Percentiles rank a stretch among this genome's conserved stretches.
phyloP scores from a whole-genome alignment of 2,329 filamentous ascomycete species.

The Aspergillus spinulosporus region DNA sequence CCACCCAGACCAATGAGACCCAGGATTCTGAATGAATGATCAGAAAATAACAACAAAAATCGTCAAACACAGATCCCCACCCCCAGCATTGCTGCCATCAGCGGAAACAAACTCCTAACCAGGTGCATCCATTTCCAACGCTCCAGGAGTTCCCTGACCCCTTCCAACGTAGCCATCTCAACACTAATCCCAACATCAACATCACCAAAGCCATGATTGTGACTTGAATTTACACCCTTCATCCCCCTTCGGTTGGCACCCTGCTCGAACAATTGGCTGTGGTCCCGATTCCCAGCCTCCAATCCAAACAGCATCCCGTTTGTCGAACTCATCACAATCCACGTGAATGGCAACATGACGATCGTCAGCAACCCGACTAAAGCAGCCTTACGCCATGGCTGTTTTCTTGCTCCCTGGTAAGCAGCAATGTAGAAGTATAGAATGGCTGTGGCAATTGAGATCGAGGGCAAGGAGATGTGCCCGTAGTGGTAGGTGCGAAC shows the following conservation, averaged over 20 bases:
- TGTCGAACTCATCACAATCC: conserved; percentile 6
- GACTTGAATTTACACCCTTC: not conserved
- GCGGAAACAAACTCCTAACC: not conserved
- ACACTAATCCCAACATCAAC: not conserved
- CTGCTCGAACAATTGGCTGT: not conserved
- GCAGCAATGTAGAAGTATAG: conserved; percentile 1
- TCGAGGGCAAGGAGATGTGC: not conserved
- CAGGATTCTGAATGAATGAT: not conserved
- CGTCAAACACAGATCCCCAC: not conserved
- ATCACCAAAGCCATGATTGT: not conserved
- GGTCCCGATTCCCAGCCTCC: not conserved
- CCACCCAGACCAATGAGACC: not conserved
- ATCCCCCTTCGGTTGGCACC: not conserved
- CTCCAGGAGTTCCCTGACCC: not conserved
- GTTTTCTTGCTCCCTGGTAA: not conserved
- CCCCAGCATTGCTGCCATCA: not conserved
- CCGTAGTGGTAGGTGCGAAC: conserved; percentile 10
- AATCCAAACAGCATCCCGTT: conserved; percentile 6
- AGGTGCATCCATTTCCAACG: conserved; percentile 5
- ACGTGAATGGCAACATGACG: conserved; percentile 10
- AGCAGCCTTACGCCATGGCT: not conserved
- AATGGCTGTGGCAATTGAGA: not conserved
- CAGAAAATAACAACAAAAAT: not conserved
- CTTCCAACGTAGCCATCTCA: conserved; percentile 1
- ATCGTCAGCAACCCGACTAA: not conserved